Evolutionary conservation across 345 rosid species (phyloP), one percentile per base, ranked within the genome.

Genomic region (Populus pruinosa): DNA sequence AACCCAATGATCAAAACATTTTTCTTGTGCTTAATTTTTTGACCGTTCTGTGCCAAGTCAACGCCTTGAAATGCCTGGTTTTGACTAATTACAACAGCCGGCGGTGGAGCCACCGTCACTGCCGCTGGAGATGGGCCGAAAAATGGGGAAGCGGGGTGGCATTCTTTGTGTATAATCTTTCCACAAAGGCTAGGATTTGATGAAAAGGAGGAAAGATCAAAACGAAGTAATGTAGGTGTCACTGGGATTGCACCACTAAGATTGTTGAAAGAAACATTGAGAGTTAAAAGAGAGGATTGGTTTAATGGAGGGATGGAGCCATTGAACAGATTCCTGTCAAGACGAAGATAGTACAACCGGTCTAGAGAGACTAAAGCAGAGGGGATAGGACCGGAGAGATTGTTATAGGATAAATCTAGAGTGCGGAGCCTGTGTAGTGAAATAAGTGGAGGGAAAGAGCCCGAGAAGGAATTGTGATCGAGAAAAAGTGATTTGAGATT

Each of bases 171-270:
- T 20, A 95, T 79, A 53, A 95, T 95, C 92, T 91, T 93, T 41
- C 98, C 99, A 79, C 98, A 95, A 38, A 95, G 94, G 59, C 85
- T 82, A 6, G 96, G 97, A 84, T 93, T 93, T 72, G 76, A 71
- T 17, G 81, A 80, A 76, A 91, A 95, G 4, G 97, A 90, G 0
- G 92, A 87, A 61, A 81, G 68, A 1, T 83, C 89, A 71, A 94
- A 93, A 16, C 92, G 90, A 59, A 84, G 73, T 14, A 94, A 77
- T 13, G 83, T 84, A 0, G 90, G 53, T 1, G 97, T 91, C 55
- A 89, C 93, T 5, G 97, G 97, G 76, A 94, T 84, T 0, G 97
- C 83, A 0, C 97, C 98, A 75, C 86, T 81, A 43, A 94, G 82
- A 50, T 91, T 87, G 80, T 93, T 94, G 62, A 73, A 85, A 20